Base-by-base conservation (phyloP, 2,329 filamentous ascomycete genomes). In the Dothidotthia symphoricarpi region DNA sequence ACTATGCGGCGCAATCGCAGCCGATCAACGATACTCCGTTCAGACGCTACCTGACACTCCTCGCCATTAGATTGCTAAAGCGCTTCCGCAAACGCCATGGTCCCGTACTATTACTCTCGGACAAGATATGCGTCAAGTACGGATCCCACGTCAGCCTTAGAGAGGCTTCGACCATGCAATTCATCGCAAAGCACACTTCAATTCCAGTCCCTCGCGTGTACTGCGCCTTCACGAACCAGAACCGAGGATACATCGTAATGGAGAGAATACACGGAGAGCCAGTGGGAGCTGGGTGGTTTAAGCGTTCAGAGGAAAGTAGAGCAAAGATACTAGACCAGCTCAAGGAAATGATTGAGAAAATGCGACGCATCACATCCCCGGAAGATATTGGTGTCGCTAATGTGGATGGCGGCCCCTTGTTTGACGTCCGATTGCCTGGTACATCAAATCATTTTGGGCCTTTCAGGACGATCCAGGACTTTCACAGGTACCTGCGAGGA, bases 221-320 rank as follows among this genome's bases (percentile, higher is more conserved):
- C 44, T 72, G 63, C 43, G 60, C 71, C 24, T 76, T 76, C 34
- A 36, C 59, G 1, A 57, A 66, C 36, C 61, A 64, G 8, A 64
- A 63, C 13, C 45, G 47, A 3, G 60, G 69, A 0, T 74, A 73
- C 46, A 75, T 77, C 28, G 59, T 76, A 1, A 77, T 77, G 73
- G 53, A 65, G 22, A 37, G 59, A 28, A 63, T 71, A 17, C 33
- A 55, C 3, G 67, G 69, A 16, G 36, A 54, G 8, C 26, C 27
- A 4, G 13, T 66, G n/a, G 38, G 49, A 17, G 37, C 25, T 9
- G 45, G 33, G 2, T 61, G 52, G 58, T 31, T 36, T 8, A 15
- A 31, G 17, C 37, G 37, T 10, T 46, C 45, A 14, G 27, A 52
- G 22, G 43, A 47, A 34, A 45, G 37, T 22, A 39, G 34, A 28